These are phyloP conservation scores for Kwoniella shivajii DNA, from an alignment of 1,284 basidiomycete species.

Conservation along the genomic window DNA sequence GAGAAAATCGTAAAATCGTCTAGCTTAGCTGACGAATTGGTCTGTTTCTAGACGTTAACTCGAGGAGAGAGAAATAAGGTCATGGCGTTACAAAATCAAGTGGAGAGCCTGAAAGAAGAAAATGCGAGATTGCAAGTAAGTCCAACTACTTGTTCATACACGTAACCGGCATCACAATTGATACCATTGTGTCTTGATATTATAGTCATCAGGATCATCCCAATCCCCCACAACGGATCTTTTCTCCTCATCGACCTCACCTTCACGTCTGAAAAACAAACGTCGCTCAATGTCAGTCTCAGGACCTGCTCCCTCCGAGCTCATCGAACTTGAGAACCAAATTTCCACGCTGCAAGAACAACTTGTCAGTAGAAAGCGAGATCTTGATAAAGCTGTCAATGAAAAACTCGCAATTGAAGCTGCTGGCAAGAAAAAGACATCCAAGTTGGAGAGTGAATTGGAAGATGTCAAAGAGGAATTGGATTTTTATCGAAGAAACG, in stretches of 20 bases:
- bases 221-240: not conserved
- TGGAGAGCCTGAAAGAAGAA: constrained; percentile 33
- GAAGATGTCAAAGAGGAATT: constrained; percentile 49
- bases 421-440: constrained; percentile 34
- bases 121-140: constrained; percentile 35
- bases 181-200: not conserved
- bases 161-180: not conserved
- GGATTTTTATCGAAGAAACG: constrained; percentile 29
- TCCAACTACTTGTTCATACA: not conserved
- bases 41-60: constrained; percentile 11
- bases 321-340: constrained; percentile 33
- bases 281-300: constrained; percentile 36
- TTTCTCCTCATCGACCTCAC: constrained; percentile 2
- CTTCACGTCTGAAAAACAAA: constrained; percentile 13
- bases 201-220: not conserved
- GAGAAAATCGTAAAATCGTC: too few relatives aligned
- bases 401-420: constrained; percentile 48
- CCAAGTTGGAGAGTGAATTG: constrained; percentile 38
- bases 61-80: constrained; percentile 22
- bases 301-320: constrained; percentile 24
- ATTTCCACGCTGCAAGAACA: constrained; percentile 37
- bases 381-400: constrained; percentile 50
- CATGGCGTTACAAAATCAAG: constrained; percentile 36
- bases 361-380: constrained; percentile 31
- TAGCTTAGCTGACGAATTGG: not conserved